A percentile compares a stretch with the other conserved stretches of the same genome.
These are phyloP conservation scores for Dendrocalamus sinicus DNA, from an alignment of 176 grass and related monocot genomes.

Conservation along the genomic window DNA sequence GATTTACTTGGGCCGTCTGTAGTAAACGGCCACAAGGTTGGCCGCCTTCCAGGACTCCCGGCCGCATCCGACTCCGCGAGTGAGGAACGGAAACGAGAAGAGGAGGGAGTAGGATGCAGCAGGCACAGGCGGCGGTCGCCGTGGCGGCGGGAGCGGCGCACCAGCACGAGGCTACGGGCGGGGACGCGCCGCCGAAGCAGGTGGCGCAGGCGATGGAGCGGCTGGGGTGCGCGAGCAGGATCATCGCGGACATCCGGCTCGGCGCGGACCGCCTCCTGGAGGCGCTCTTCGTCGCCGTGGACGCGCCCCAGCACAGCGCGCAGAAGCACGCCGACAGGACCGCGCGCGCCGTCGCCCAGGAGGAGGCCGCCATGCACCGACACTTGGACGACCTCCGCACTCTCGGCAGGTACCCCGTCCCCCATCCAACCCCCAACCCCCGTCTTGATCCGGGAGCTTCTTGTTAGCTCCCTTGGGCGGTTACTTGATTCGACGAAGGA, in stretches of 20 bases:
- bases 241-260: conserved; percentile 91
- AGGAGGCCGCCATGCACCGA: conserved; percentile 78
- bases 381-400: conserved; percentile 90
- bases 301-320: conserved; percentile 42
- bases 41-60: background rate
- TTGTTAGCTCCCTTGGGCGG: background rate
- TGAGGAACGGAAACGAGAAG: background rate
- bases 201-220: conserved; percentile 97
- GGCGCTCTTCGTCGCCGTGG: conserved; percentile 69
- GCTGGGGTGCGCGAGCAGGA: conserved; percentile 64
- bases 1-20: background rate
- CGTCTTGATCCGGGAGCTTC: background rate
- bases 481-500: background rate
- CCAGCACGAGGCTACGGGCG: background rate
- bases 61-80: background rate
- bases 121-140: conserved; percentile 30
- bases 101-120: conserved; percentile 44
- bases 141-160: conserved; percentile 3
- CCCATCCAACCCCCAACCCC: background rate
- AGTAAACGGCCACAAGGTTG: background rate
- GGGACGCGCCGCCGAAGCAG: conserved; percentile 94
- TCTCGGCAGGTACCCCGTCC: conserved; percentile 58
- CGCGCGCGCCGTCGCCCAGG: conserved; percentile 41
- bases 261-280: conserved; percentile 89
- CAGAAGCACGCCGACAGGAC: conserved; percentile 50